A percentile compares a stretch with the other conserved stretches of the same genome.
phyloP scores from a whole-genome alignment of 768 basidiomycete species.

The Saitozyma sp. region DNA sequence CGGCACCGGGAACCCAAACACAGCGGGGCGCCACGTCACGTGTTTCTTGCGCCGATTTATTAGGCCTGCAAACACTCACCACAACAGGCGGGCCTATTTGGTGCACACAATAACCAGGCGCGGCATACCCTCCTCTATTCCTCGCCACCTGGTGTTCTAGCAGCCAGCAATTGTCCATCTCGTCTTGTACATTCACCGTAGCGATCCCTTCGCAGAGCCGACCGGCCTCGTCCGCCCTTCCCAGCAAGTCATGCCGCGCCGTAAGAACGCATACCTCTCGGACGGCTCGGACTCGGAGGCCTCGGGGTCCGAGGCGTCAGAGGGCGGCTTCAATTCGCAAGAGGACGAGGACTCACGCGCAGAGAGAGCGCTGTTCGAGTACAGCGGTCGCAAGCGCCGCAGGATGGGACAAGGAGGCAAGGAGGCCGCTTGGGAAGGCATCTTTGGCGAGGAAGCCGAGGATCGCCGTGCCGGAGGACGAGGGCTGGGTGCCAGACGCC shows the following conservation, averaged over 20 bases:
- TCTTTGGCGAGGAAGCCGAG: conserved; percentile 49
- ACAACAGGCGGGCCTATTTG: too few relatives aligned
- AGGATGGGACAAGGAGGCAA: conserved; percentile 34
- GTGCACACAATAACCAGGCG: too few relatives aligned
- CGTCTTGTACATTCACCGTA: too few relatives aligned
- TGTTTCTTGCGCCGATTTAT: too few relatives aligned
- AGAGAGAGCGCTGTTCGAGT: conserved; percentile 43
- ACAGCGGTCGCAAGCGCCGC: conserved; percentile 37
- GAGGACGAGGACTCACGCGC: conserved; percentile 47
- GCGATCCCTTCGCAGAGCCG: too few relatives aligned
- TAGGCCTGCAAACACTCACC: too few relatives aligned
- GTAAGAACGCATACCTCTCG: conserved; percentile 59
- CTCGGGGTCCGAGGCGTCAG: conserved; percentile 56
- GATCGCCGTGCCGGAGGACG: conserved; percentile 20
- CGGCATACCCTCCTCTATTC: too few relatives aligned
- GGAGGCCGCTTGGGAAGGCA: conserved; percentile 49
- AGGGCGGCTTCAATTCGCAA: conserved; percentile 42
- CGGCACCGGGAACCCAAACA: too few relatives aligned
- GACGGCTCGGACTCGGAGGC: conserved; percentile 58
- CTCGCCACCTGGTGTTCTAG: too few relatives aligned
- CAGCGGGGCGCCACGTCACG: too few relatives aligned
- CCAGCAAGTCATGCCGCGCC: conserved; percentile 44
- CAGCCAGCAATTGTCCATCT: too few relatives aligned
- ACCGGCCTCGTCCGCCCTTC: too few relatives aligned
- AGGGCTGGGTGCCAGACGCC: conserved; percentile 26